These are phyloP conservation scores for Stygiomarasmius scandens DNA, from an alignment of 1,284 basidiomycete genomes.

Conservation along the genomic window DNA sequence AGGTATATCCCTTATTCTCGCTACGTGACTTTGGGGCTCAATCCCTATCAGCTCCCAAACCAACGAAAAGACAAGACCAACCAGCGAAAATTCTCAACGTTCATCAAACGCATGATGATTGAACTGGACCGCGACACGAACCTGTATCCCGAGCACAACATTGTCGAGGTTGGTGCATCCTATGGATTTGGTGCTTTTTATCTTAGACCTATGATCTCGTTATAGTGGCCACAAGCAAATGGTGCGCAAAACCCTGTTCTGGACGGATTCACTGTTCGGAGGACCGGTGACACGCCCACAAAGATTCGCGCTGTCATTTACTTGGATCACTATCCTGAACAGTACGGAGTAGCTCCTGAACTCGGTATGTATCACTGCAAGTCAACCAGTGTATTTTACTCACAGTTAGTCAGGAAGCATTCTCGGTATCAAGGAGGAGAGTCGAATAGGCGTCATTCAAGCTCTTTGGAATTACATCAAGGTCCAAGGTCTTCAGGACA, in stretches of 20 bases:
- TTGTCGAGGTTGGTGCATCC: constrained; percentile 63
- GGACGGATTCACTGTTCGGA: constrained; percentile 89
- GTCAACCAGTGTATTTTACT: neutral
- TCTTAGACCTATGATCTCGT: constrained; percentile 1
- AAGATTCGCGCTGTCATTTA: constrained; percentile 82
- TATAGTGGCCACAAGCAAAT: constrained; percentile 73
- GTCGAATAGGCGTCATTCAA: constrained; percentile 80
- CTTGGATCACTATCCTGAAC: constrained; percentile 85
- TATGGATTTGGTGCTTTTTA: neutral
- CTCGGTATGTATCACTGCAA: constrained; percentile 50
- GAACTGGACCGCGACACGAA: constrained; percentile 87
- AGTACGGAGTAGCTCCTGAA: constrained; percentile 81
- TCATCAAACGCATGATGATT: constrained; percentile 84
- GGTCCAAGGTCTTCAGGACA: constrained; percentile 85
- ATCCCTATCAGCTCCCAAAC: constrained; percentile 50
- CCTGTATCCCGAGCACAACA: constrained; percentile 81
- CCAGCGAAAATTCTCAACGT: constrained; percentile 82
- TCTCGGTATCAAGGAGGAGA: constrained; percentile 86
- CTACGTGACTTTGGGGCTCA: neutral
- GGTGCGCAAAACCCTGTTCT: constrained; percentile 62
- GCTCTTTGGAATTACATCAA: constrained; percentile 95
- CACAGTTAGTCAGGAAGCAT: constrained; percentile 49
- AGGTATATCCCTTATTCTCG: constrained; percentile 46
- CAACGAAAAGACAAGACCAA: constrained; percentile 69
- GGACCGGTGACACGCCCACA: constrained; percentile 80